These are phyloP conservation scores for Penicillium sp. DNA, from an alignment of 2,329 filamentous ascomycete species.

Conservation along the genomic window DNA sequence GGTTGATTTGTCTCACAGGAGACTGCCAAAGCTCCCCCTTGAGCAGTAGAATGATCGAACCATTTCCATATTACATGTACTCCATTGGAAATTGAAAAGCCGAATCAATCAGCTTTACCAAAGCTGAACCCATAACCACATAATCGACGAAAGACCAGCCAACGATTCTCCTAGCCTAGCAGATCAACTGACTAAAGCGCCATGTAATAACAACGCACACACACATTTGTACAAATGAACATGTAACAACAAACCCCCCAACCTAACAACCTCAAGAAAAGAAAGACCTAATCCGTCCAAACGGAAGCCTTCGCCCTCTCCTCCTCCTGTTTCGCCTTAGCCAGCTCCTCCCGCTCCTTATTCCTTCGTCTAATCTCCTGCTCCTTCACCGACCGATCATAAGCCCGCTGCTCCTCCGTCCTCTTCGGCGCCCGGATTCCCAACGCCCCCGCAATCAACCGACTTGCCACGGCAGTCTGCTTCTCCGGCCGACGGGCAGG, in stretches of 20 bases:
- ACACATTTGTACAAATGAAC: conserved; percentile 17
- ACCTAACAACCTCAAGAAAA: neutral
- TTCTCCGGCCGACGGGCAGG: conserved; percentile 70
- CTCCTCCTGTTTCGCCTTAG: conserved; percentile 62
- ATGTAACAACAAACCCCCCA: conserved; percentile 1
- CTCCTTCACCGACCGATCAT: conserved; percentile 78
- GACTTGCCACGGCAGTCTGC: conserved; percentile 84
- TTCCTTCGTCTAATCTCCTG: conserved; percentile 79
- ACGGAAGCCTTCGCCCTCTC: conserved; percentile 80
- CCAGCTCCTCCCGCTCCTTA: conserved; percentile 68
- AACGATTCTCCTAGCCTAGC: no score
- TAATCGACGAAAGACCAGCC: neutral
- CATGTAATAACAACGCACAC: neutral
- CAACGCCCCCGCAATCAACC: conserved; percentile 86
- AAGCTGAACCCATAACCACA: neutral
- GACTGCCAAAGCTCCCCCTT: neutral
- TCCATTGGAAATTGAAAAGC: neutral
- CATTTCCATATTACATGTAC: neutral
- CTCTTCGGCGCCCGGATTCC: conserved; percentile 77
- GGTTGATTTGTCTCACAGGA: neutral
- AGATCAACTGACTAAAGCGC: neutral
- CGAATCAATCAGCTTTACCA: neutral
- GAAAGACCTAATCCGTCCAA: conserved; percentile 67
- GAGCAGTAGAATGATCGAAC: neutral
- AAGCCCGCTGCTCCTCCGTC: conserved; percentile 86